Evolutionary conservation across 208 protist species (phyloP).

Genomic region (Crithidia brevicula): DNA sequence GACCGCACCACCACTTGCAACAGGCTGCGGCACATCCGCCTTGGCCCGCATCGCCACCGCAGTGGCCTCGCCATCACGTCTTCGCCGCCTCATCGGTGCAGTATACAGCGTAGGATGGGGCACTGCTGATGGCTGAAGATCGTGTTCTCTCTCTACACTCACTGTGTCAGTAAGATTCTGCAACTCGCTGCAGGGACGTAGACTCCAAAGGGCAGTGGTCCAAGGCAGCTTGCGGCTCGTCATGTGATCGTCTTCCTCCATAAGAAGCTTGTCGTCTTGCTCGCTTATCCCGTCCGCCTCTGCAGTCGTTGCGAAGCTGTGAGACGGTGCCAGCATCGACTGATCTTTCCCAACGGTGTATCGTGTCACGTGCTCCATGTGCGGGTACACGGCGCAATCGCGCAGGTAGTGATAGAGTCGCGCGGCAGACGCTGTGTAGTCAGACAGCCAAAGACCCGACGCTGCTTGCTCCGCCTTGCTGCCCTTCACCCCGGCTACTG

Average conservation of each 20-base stretch:
- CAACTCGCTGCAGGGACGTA: no score
- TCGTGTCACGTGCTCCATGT: background rate
- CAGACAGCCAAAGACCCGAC: background rate
- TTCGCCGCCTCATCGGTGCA: no score
- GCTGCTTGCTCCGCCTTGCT: background rate
- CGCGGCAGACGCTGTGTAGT: background rate
- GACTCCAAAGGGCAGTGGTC: slow-evolving; percentile 5
- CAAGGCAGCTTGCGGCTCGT: background rate
- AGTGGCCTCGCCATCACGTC: no score
- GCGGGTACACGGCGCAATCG: slow-evolving; percentile 10
- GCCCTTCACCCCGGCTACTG: background rate
- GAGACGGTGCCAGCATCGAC: background rate
- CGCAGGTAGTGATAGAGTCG: slow-evolving; percentile 9
- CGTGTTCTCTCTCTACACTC: no score
- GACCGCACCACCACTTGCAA: background rate
- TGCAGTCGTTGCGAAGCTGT: background rate
- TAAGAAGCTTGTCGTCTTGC: no score
- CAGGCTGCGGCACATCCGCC: background rate
- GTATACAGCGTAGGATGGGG: no score
- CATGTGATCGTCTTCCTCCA: background rate
- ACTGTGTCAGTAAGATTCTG: no score
- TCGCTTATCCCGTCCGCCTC: no score
- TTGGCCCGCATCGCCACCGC: no score
- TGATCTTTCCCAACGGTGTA: background rate
- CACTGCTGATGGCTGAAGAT: no score